Percentiles rank a stretch among this genome's conserved stretches.
Conservation (phyloP, 2,329 filamentous ascomycete genomes). For the Neofusicoccum laricinum region DNA sequence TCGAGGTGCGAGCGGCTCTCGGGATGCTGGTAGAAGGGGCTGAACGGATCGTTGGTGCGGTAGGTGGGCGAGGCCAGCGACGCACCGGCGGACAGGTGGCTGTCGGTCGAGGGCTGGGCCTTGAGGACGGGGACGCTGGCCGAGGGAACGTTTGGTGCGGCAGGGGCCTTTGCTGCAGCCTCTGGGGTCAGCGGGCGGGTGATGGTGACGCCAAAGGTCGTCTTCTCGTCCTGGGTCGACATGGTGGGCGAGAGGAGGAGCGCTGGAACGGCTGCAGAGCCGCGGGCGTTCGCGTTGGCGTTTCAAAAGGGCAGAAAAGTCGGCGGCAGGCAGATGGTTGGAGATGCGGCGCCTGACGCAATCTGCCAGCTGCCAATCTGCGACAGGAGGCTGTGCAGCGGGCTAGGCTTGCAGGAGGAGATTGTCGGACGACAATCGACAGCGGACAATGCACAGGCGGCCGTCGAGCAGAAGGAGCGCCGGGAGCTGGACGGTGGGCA, state of each 20-base stretch:
- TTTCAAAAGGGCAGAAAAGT: neutral
- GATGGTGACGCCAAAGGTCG: slow-evolving; percentile 17
- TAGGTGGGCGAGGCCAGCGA: slow-evolving; percentile 12
- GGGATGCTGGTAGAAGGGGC: slow-evolving; percentile 48
- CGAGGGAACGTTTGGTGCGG: neutral
- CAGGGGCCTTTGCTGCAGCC: neutral
- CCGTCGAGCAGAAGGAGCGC: neutral
- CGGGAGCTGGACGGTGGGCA: neutral
- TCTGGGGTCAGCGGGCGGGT: slow-evolving; percentile 10
- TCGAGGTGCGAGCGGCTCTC: slow-evolving; percentile 23
- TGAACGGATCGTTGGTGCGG: slow-evolving; percentile 41
- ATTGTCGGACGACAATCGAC: neutral
- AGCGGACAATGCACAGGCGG: neutral
- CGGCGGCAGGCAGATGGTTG: slow-evolving; percentile 2
- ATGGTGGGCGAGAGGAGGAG: neutral
- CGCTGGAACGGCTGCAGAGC: neutral
- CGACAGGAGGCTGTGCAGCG: slow-evolving; percentile 4
- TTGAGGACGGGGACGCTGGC: neutral
- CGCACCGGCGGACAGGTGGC: neutral
- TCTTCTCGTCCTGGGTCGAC: slow-evolving; percentile 13
- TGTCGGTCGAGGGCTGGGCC: slow-evolving; percentile 11
- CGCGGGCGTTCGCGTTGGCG: neutral
- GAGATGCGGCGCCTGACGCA: neutral
- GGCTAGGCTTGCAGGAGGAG: neutral
- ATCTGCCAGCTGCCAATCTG: slow-evolving; percentile 2